phyloP scores from a whole-genome alignment of 2,329 filamentous ascomycete species.

The Colletotrichum sp. region DNA sequence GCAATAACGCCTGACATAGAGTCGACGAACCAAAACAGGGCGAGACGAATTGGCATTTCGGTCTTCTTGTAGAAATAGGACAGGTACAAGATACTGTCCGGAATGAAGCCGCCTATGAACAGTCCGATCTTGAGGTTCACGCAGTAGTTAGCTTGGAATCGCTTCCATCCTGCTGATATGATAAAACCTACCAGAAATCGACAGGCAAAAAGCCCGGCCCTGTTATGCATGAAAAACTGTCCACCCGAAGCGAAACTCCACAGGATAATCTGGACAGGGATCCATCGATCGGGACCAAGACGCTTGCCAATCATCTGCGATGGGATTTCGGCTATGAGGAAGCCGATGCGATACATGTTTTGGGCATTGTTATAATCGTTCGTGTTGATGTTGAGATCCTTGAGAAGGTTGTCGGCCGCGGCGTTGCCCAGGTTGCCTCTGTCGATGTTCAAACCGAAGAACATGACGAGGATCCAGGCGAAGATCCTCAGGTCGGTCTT shows the following conservation, averaged over 20 bases:
- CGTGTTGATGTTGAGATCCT: background rate
- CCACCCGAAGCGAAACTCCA: slow-evolving; percentile 54
- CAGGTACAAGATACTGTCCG: slow-evolving; percentile 44
- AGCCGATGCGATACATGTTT: slow-evolving; percentile 23
- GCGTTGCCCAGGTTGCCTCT: background rate
- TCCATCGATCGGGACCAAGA: slow-evolving; percentile 50
- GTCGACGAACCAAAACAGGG: slow-evolving; percentile 46
- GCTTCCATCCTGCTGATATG: background rate
- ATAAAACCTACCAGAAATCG: slow-evolving; percentile 25
- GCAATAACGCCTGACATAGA: slow-evolving; percentile 42
- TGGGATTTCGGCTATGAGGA: slow-evolving; percentile 59
- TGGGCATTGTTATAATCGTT: background rate
- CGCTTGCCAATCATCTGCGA: slow-evolving; percentile 62
- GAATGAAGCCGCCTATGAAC: slow-evolving; percentile 45
- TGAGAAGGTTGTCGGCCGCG: background rate
- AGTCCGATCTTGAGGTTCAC: slow-evolving; percentile 28
- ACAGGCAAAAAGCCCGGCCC: slow-evolving; percentile 33
- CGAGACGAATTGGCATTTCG: slow-evolving; percentile 42
- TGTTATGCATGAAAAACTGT: slow-evolving; percentile 40
- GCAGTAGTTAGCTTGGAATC: background rate
- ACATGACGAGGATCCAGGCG: background rate
- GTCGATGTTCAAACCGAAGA: background rate
- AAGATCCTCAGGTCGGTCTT: slow-evolving; percentile 53
- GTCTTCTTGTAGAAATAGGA: slow-evolving; percentile 48
- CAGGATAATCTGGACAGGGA: slow-evolving; percentile 58